These are phyloP conservation scores for Rhizomucor pusillus DNA, from an alignment of 371 early-diverging fungal genomes.

Conservation along the genomic window DNA sequence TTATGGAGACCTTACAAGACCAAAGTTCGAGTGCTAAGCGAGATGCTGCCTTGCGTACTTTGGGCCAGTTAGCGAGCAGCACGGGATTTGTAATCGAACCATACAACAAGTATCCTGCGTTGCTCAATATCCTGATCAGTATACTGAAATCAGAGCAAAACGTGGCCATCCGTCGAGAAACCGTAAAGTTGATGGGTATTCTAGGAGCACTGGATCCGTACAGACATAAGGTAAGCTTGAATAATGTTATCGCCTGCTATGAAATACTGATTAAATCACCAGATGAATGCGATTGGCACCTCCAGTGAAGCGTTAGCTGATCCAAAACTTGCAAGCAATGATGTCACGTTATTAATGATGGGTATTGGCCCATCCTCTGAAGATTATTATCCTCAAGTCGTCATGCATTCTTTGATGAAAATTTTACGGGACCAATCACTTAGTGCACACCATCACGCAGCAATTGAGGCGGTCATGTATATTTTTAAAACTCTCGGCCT, in stretches of 20 bases:
- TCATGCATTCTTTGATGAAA: conserved; percentile 86
- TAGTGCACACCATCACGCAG: conserved; percentile 81
- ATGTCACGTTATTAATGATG: conserved; percentile 66
- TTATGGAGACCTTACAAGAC: conserved; percentile 91
- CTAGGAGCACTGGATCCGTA: conserved; percentile 97
- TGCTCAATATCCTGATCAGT: conserved; percentile 75
- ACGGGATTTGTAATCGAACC: conserved; percentile 93
- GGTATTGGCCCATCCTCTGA: conserved; percentile 77
- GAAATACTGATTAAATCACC: neutral
- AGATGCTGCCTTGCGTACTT: conserved; percentile 83
- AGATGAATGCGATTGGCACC: conserved; percentile 53
- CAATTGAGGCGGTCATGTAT: conserved; percentile 90
- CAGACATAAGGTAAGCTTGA: conserved; percentile 68
- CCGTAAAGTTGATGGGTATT: conserved; percentile 89
- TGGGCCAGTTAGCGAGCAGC: conserved; percentile 82
- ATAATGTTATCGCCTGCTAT: neutral
- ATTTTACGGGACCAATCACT: conserved; percentile 86
- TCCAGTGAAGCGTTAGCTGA: conserved; percentile 58
- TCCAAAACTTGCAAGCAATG: conserved; percentile 57
- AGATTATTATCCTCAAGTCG: conserved; percentile 87
- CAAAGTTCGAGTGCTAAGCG: conserved; percentile 85
- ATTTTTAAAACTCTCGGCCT: conserved; percentile 91
- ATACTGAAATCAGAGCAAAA: conserved; percentile 86
- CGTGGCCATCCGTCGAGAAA: conserved; percentile 72
- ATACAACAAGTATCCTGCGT: conserved; percentile 84